These are phyloP conservation scores for Globisporangium ultimum DNA, from an alignment of 352 stramenopile genomes.

Conservation along the genomic window DNA sequence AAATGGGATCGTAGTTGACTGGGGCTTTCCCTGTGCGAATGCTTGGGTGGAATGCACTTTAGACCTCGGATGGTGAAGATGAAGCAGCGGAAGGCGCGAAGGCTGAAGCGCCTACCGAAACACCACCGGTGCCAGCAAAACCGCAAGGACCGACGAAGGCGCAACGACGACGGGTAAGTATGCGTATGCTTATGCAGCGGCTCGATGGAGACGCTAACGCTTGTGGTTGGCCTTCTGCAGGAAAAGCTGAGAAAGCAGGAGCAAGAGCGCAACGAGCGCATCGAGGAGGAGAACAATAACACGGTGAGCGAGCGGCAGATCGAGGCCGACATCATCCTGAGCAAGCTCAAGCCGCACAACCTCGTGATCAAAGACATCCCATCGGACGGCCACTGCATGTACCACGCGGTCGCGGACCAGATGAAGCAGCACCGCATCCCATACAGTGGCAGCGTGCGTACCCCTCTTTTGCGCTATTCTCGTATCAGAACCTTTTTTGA, in stretches of 20 bases:
- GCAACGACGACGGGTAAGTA: conserved; percentile 53
- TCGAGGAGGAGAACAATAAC: conserved; percentile 77
- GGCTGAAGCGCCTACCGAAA: conserved; percentile 5
- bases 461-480: not conserved
- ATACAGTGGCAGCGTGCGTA: conserved; percentile 12
- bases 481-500: too few relatives aligned
- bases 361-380: conserved; percentile 91
- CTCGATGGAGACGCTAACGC: not conserved
- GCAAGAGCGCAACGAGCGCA: conserved; percentile 62
- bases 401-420: conserved; percentile 93
- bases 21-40: not conserved
- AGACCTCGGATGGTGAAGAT: conserved; percentile 2
- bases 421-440: conserved; percentile 57
- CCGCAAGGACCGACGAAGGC: conserved; percentile 55
- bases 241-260: conserved; percentile 79
- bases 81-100: conserved; percentile 8
- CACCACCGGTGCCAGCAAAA: conserved; percentile 11
- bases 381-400: conserved; percentile 97
- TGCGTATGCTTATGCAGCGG: not conserved
- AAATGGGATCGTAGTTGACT: too few relatives aligned
- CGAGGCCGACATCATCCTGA: conserved; percentile 68
- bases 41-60: not conserved
- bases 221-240: conserved; percentile 4
- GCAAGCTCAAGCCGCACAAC: conserved; percentile 46
- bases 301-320: conserved; percentile 80